Conservation (phyloP, 2,329 filamentous ascomycete genomes). For the Geosmithia morbida region DNA sequence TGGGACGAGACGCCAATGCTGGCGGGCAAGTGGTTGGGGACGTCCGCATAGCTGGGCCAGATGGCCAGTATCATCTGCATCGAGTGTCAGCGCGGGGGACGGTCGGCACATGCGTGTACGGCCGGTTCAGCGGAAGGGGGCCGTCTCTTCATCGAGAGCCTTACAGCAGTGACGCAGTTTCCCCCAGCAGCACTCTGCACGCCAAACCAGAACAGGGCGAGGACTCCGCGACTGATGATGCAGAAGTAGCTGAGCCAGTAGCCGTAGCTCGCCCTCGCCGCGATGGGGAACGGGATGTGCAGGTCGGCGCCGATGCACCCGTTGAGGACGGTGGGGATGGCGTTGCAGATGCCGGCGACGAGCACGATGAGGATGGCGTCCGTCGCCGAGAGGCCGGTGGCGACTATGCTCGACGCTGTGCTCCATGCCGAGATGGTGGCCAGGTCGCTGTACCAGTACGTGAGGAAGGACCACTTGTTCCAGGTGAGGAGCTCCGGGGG, state of each 20-base stretch:
- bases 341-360: slow-evolving; percentile 28
- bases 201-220: slow-evolving; percentile 15
- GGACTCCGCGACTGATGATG: slow-evolving; percentile 13
- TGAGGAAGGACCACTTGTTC: slow-evolving; percentile 27
- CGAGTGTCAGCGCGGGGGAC: not conserved
- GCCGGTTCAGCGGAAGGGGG: too few relatives aligned
- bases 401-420: slow-evolving; percentile 13
- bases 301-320: slow-evolving; percentile 17
- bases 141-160: too few relatives aligned
- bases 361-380: slow-evolving; percentile 32
- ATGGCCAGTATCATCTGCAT: slow-evolving; percentile 20
- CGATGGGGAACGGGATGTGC: slow-evolving; percentile 17
- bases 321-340: slow-evolving; percentile 29
- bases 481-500: slow-evolving; percentile 25
- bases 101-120: too few relatives aligned
- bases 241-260: slow-evolving; percentile 16
- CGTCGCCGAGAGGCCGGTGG: slow-evolving; percentile 22
- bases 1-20: slow-evolving; percentile 9
- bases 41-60: slow-evolving; percentile 15
- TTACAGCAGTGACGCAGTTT: not conserved
- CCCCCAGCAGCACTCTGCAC: slow-evolving; percentile 8
- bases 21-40: slow-evolving; percentile 11
- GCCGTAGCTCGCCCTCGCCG: slow-evolving; percentile 11
- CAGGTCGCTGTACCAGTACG: slow-evolving; percentile 33
- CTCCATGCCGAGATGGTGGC: slow-evolving; percentile 15